Base-by-base conservation (phyloP, 225 moss, liverwort and hornwort species). In the Climacium dendroides region DNA sequence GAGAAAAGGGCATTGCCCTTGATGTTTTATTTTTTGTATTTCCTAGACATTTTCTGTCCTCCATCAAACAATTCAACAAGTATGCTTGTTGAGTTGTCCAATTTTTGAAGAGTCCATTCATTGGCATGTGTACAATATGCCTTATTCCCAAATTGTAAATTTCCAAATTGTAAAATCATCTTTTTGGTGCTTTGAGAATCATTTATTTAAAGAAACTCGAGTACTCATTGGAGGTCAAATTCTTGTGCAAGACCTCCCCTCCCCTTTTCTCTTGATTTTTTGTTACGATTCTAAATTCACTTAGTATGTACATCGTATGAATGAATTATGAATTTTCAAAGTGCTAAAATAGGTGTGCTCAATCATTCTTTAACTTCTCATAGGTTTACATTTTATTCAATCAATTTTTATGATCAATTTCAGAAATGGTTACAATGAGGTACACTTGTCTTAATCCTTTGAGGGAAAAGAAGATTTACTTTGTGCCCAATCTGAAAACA, bases 271-370 rank as follows among this genome's bases (percentile, higher is more conserved):
- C n/a, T n/a, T n/a, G n/a, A n/a, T n/a, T n/a, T n/a, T n/a, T n/a
- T n/a, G n/a, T n/a, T n/a, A n/a, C n/a, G n/a, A n/a, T n/a, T n/a
- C n/a, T n/a, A n/a, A 1, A 55, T 55, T 54, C 25, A 55, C 25
- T 25, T 55, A 10, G 6, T 1, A 37, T 55, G 17, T 2, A 55
- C 7, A 57, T 0, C 0, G 0, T 26, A 26, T 11, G 26, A 77
- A 76, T 15, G 9, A 52, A n/a, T 6, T 37, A 55, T n/a, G n/a
- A 26, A 26, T 15, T 78, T n/a, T 37, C 11, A 25, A 55, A 55
- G 25, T 37, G 3, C 17, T 37, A 6, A 25, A 55, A 16, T 54
- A 54, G 15, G 10, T 24, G 25, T n/a, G 6, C 4, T 77, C 15
- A 24, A n/a, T 35, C n/a, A n/a, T 53, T 23, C 6, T n/a, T n/a